phyloP scores from a whole-genome alignment of 306 rosid genomes.

The Vicia sativa region DNA sequence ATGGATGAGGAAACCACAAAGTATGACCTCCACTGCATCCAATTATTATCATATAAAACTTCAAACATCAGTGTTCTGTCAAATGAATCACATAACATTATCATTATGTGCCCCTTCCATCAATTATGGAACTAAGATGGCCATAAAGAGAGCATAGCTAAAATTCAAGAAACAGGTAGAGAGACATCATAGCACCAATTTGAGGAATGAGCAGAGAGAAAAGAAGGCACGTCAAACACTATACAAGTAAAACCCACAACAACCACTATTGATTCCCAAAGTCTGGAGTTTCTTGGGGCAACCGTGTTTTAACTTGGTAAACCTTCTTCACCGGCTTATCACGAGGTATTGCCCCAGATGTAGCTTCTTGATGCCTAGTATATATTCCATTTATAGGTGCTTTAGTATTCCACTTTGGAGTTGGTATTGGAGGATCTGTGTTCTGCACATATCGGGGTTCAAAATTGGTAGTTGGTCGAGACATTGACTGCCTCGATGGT shows the following conservation, averaged over 20 bases:
- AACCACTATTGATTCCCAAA: constrained; percentile 44
- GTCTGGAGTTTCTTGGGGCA: constrained; percentile 46
- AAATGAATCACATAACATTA: background rate
- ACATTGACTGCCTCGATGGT: constrained; percentile 45
- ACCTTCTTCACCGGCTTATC: constrained; percentile 60
- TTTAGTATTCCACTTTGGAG: constrained; percentile 69
- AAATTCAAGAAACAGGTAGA: constrained; percentile 1
- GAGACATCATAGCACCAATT: constrained; percentile 30
- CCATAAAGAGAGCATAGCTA: constrained; percentile 13
- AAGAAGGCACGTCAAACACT: constrained; percentile 29
- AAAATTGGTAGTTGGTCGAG: constrained; percentile 49
- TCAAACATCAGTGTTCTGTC: constrained; percentile 12
- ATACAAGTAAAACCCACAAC: constrained; percentile 33
- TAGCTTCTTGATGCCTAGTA: constrained; percentile 56
- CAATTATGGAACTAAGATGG: constrained; percentile 20
- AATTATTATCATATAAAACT: background rate
- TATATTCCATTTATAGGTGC: constrained; percentile 44
- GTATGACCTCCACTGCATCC: background rate
- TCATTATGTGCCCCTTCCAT: background rate
- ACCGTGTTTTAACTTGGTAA: constrained; percentile 61
- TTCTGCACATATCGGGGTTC: constrained; percentile 45
- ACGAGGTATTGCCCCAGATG: constrained; percentile 38
- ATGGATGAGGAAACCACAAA: background rate
- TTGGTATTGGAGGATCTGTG: constrained; percentile 56
- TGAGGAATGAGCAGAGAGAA: constrained; percentile 21